Percentiles rank a stretch among this genome's conserved stretches.
phyloP scores from a whole-genome alignment of 495 filamentous ascomycete species.

The Aspergillus campestris region DNA sequence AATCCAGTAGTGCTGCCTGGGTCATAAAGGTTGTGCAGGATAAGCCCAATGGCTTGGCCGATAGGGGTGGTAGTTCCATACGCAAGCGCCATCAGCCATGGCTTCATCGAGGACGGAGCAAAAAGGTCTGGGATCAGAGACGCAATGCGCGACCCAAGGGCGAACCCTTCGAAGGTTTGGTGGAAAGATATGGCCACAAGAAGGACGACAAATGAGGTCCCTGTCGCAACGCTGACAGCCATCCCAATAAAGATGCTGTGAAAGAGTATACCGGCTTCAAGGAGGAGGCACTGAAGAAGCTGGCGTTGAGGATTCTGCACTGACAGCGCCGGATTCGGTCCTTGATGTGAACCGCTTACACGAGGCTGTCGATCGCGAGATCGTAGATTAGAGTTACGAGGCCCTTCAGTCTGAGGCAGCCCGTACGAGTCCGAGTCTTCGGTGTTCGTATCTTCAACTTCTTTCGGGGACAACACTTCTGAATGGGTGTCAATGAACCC shows the following conservation, averaged over 20 bases:
- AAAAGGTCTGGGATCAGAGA: slow-evolving; percentile 50
- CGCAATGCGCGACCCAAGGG: slow-evolving; percentile 65
- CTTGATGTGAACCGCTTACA: slow-evolving; percentile 5
- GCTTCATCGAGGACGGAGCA: slow-evolving; percentile 43
- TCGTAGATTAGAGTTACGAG: not conserved
- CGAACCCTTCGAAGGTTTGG: slow-evolving; percentile 75
- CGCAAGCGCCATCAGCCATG: slow-evolving; percentile 93
- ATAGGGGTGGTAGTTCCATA: slow-evolving; percentile 88
- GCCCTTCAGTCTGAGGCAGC: slow-evolving; percentile 8
- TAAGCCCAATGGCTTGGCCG: slow-evolving; percentile 81
- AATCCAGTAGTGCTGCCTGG: slow-evolving; percentile 73
- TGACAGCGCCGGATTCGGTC: slow-evolving; percentile 13
- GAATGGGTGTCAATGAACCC: slow-evolving; percentile 3
- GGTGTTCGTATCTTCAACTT: slow-evolving; percentile 23
- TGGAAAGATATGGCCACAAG: slow-evolving; percentile 77
- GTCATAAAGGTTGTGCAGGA: slow-evolving; percentile 77
- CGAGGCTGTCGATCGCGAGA: slow-evolving; percentile 11
- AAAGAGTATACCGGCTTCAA: slow-evolving; percentile 81
- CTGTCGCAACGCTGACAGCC: slow-evolving; percentile 75
- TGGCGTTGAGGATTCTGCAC: slow-evolving; percentile 45
- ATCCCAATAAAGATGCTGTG: slow-evolving; percentile 87
- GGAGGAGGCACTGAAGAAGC: slow-evolving; percentile 67
- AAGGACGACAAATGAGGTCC: slow-evolving; percentile 69
- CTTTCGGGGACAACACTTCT: slow-evolving; percentile 8
- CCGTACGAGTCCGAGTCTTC: slow-evolving; percentile 22